phyloP scores from a whole-genome alignment of 2,329 filamentous ascomycete species.

The Phaeomoniella chlamydospora region DNA sequence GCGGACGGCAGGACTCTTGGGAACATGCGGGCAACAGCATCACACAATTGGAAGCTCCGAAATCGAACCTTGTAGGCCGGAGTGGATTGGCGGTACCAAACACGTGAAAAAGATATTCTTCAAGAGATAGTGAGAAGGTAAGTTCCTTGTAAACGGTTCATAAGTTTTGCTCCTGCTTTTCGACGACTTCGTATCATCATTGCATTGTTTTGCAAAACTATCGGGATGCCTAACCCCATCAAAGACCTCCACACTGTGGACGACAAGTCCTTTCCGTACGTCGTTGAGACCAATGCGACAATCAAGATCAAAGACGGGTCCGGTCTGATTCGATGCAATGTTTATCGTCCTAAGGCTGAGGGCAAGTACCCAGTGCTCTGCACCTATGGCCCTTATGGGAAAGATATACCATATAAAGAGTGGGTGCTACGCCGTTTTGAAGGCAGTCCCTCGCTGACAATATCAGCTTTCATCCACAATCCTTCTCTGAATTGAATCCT shows the following conservation, averaged over 20 bases:
- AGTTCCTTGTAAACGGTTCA: too few species aligned
- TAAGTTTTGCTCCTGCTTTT: too few species aligned
- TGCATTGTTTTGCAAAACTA: too few species aligned
- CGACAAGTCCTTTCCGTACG: slow-evolving; percentile 24
- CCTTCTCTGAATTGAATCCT: slow-evolving; percentile 38
- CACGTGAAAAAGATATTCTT: too few species aligned
- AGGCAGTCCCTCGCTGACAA: slow-evolving; percentile 13
- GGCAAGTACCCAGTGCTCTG: slow-evolving; percentile 46
- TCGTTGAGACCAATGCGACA: slow-evolving; percentile 35
- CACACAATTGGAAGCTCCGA: too few species aligned
- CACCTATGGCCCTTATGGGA: slow-evolving; percentile 61
- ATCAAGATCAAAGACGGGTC: slow-evolving; percentile 25
- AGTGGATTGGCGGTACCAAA: too few species aligned
- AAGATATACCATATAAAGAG: slow-evolving; percentile 51
- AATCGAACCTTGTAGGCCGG: too few species aligned
- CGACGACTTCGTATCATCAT: too few species aligned
- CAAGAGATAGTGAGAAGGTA: too few species aligned
- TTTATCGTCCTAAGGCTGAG: slow-evolving; percentile 31
- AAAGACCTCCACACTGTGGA: slow-evolving; percentile 18
- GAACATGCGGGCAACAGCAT: too few species aligned
- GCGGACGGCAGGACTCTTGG: too few species aligned
- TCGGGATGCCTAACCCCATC: slow-evolving; percentile 3
- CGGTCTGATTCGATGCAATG: slow-evolving; percentile 33
- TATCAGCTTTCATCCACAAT: slow-evolving; percentile 37
- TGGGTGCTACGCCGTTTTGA: too few species aligned